These are phyloP conservation scores for Syzygium aqueum DNA, from an alignment of 345 rosid species.

Conservation along the genomic window DNA sequence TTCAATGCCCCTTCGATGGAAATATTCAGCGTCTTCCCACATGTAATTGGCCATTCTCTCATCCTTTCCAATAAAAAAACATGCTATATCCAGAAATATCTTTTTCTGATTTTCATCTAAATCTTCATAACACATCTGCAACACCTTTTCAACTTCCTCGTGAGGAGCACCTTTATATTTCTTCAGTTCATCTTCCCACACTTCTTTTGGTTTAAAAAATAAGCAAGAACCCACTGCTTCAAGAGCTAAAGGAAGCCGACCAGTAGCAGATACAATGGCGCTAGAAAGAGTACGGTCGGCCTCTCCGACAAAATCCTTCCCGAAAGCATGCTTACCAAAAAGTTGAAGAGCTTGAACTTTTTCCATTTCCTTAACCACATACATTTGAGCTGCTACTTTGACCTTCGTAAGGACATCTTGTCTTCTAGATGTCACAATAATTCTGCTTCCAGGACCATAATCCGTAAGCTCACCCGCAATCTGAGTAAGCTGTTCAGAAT, in stretches of 20 bases:
- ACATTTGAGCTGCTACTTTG: not conserved
- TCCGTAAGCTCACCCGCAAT: not conserved
- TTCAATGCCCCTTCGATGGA: not conserved
- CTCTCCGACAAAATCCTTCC: not conserved
- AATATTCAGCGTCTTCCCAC: not conserved
- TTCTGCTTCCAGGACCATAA: not conserved
- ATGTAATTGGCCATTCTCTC: not conserved
- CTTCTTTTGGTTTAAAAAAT: not conserved
- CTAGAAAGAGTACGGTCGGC: not conserved
- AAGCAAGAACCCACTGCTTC: not conserved
- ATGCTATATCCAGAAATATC: constrained; percentile 7
- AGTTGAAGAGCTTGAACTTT: not conserved
- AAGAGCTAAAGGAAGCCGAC: not conserved
- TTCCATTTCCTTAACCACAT: not conserved
- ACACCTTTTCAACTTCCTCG: not conserved
- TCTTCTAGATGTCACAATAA: not conserved
- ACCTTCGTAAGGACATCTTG: not conserved
- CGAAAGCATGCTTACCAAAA: not conserved
- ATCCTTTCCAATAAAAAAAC: no score
- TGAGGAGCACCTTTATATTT: not conserved
- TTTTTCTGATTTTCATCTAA: not conserved
- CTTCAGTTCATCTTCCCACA: not conserved
- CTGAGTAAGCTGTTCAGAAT: not conserved
- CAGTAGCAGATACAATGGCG: not conserved
- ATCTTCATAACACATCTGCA: constrained; percentile 2